phyloP scores from a whole-genome alignment of 1,139 yeast genomes.

The Diutina catenulata region DNA sequence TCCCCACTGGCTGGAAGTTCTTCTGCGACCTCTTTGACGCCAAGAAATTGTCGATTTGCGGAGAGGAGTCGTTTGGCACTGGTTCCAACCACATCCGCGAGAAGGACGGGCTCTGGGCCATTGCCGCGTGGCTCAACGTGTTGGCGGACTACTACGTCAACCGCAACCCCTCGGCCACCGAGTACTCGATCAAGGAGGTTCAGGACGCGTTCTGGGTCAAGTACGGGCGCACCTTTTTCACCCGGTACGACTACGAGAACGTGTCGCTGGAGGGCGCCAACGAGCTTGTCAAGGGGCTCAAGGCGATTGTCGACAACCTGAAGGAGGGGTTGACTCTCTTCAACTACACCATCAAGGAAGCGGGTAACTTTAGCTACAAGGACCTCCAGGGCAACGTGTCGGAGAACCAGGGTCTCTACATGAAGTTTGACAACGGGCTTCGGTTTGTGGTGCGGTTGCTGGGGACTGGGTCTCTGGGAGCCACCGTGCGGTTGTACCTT shows the following conservation, averaged over 20 bases:
- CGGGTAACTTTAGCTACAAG: constrained; percentile 85
- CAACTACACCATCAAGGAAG: constrained; percentile 49
- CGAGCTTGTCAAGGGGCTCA: constrained; percentile 50
- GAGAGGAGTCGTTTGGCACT: constrained; percentile 97
- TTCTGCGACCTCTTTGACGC: constrained; percentile 94
- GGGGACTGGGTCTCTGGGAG: constrained; percentile 98
- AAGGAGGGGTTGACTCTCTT: constrained; percentile 33
- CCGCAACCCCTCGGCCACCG: constrained; percentile 38
- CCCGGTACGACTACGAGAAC: constrained; percentile 90
- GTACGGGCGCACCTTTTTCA: constrained; percentile 96
- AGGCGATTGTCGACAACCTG: constrained; percentile 20
- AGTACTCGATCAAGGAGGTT: constrained; percentile 61
- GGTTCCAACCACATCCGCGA: constrained; percentile 97
- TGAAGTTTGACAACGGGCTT: constrained; percentile 72
- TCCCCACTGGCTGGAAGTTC: constrained; percentile 98
- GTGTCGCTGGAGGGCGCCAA: constrained; percentile 68
- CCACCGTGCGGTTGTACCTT: constrained; percentile 86
- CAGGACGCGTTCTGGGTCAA: constrained; percentile 82
- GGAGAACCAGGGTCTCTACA: constrained; percentile 80
- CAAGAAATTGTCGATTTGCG: constrained; percentile 87
- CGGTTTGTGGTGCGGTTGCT: constrained; percentile 86
- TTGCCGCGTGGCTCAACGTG: constrained; percentile 93
- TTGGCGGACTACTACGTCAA: constrained; percentile 63
- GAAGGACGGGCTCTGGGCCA: constrained; percentile 97
- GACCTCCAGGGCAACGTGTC: constrained; percentile 93